Percentiles rank a stretch among this genome's conserved stretches.
Conservation (phyloP, 1,284 basidiomycete species). For the Trichosporon ovoides region DNA sequence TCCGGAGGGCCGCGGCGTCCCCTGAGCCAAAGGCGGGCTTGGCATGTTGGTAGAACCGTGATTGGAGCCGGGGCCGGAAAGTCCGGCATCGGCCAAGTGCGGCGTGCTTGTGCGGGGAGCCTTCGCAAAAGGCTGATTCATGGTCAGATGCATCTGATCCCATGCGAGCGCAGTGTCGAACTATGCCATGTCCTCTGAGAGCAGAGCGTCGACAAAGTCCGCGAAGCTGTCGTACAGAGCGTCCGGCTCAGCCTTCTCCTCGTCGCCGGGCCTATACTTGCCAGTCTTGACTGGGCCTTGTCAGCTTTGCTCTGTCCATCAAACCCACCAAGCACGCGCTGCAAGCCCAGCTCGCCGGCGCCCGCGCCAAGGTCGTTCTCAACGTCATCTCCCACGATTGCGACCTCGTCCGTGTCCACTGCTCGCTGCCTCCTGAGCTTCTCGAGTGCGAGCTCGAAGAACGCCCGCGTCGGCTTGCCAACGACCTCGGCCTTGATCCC, state of each 20-base stretch:
- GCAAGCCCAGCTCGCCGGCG: slow-evolving; percentile 58
- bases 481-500: slow-evolving; percentile 55
- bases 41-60: slow-evolving; percentile 4
- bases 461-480: slow-evolving; percentile 60
- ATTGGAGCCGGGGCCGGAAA: background rate
- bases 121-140: background rate
- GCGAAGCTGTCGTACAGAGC: slow-evolving; percentile 57
- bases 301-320: background rate
- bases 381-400: slow-evolving; percentile 64
- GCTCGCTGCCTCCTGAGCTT: slow-evolving; percentile 45
- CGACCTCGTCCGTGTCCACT: slow-evolving; percentile 46
- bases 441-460: slow-evolving; percentile 59
- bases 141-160: background rate
- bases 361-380: slow-evolving; percentile 62
- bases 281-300: slow-evolving; percentile 33
- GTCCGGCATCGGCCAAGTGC: background rate
- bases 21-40: background rate
- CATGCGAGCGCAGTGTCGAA: background rate
- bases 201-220: slow-evolving; percentile 54
- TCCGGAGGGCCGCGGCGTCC: background rate
- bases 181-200: slow-evolving; percentile 6
- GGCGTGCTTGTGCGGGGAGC: background rate
- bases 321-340: slow-evolving; percentile 59
- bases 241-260: slow-evolving; percentile 47
- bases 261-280: slow-evolving; percentile 34